These are phyloP conservation scores for Mortierella sp. DNA, from an alignment of 371 early-diverging fungal genomes.

Conservation along the genomic window DNA sequence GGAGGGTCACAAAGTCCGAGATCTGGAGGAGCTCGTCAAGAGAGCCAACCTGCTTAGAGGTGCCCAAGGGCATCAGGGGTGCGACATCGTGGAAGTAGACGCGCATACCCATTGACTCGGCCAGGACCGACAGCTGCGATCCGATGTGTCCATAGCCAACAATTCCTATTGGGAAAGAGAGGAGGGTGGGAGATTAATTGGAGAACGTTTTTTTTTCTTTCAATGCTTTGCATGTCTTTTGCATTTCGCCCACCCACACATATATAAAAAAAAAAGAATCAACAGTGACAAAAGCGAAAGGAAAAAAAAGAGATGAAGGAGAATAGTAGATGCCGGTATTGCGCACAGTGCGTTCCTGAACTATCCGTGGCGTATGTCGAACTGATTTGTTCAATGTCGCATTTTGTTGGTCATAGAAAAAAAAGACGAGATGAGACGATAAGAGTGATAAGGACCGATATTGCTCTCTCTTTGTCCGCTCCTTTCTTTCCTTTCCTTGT, in stretches of 20 bases:
- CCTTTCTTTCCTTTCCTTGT: neutral
- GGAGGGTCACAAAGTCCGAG: conserved; percentile 93
- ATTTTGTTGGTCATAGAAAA: neutral
- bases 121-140: conserved; percentile 94
- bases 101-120: conserved; percentile 97
- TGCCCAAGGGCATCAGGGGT: conserved; percentile 95
- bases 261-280: neutral
- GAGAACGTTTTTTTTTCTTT: neutral
- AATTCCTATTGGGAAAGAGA: conserved; percentile 66
- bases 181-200: neutral
- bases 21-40: conserved; percentile 84
- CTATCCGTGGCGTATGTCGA: neutral
- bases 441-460: conserved; percentile 5
- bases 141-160: conserved; percentile 99
- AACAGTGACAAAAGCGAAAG: neutral
- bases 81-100: conserved; percentile 93
- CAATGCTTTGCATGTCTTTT: neutral
- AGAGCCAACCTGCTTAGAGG: conserved; percentile 76
- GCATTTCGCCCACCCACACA: neutral
- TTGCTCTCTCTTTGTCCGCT: neutral
- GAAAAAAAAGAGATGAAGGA: neutral
- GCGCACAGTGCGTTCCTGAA: neutral
- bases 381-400: neutral
- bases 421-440: neutral
- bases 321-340: neutral